phyloP scores from a whole-genome alignment of 164 flowering plant species.

The Tetrastigma voinierianum region DNA sequence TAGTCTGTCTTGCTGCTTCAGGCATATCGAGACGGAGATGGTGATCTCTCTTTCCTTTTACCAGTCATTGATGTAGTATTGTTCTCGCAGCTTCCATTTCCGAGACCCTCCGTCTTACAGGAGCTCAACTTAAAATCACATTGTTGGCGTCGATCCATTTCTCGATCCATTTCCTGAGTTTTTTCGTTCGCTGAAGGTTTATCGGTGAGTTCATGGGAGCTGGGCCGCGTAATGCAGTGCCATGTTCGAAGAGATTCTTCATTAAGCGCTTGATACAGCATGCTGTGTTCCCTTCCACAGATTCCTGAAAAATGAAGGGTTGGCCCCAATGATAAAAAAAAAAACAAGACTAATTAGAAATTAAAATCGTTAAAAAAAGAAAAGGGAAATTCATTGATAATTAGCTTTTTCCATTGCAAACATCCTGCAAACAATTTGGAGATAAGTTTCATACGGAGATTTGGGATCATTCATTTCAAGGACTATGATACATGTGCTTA shows the following conservation, averaged over 20 bases:
- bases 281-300: conserved; percentile 83
- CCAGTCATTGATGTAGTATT: conserved; percentile 17
- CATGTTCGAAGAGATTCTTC: conserved; percentile 49
- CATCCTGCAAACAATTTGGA: no score
- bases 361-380: background rate
- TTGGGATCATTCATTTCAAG: background rate
- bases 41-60: conserved; percentile 41
- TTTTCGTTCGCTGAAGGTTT: conserved; percentile 6
- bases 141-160: background rate
- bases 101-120: background rate
- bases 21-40: conserved; percentile 13
- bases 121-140: background rate
- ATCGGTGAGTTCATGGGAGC: conserved; percentile 10
- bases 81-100: background rate
- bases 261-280: conserved; percentile 35
- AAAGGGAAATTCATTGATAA: no score
- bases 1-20: no score
- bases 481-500: background rate
- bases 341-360: background rate
- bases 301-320: conserved; percentile 50
- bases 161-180: conserved; percentile 4
- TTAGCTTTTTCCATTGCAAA: no score
- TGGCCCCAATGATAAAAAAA: background rate
- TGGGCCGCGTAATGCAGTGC: conserved; percentile 62
- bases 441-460: no score